A percentile compares a stretch with the other conserved stretches of the same genome.
Evolutionary conservation across 2,329 filamentous ascomycete genomes (phyloP).

Genomic region (Trichoderma citrinoviride): DNA sequence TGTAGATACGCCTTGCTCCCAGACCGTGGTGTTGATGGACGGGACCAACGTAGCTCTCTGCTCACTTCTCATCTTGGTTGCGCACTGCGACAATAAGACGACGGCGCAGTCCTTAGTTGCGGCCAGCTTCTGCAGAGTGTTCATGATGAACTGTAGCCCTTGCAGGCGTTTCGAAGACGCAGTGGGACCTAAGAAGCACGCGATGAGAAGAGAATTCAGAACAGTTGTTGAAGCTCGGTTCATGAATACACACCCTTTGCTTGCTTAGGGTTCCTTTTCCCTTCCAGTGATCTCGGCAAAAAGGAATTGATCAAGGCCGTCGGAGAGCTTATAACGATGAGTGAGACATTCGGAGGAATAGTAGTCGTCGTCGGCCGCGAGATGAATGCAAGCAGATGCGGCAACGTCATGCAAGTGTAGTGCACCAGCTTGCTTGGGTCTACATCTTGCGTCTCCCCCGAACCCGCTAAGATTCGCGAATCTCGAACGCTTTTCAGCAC

Average conservation of each 20-base stretch:
- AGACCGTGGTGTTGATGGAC: constrained; percentile 70
- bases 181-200: constrained; percentile 34
- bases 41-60: constrained; percentile 68
- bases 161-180: constrained; percentile 47
- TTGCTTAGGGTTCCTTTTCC: constrained; percentile 38
- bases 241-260: constrained; percentile 36
- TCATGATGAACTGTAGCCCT: constrained; percentile 62
- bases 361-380: constrained; percentile 63
- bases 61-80: constrained; percentile 71
- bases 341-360: constrained; percentile 59
- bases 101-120: constrained; percentile 70
- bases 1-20: constrained; percentile 75
- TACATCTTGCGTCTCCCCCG: constrained; percentile 23
- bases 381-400: constrained; percentile 72
- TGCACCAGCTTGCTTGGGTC: constrained; percentile 43
- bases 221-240: no score
- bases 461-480: constrained; percentile 11
- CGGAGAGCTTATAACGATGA: constrained; percentile 76
- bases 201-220: background rate
- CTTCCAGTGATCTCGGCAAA: constrained; percentile 61
- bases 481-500: constrained; percentile 28
- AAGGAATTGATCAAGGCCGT: constrained; percentile 74
- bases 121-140: constrained; percentile 71
- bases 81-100: constrained; percentile 74
- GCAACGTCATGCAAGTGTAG: constrained; percentile 58